Percentiles rank a stretch among this genome's conserved stretches.
phyloP scores from a whole-genome alignment of 352 stramenopile species.

The Globisporangium nagaii region DNA sequence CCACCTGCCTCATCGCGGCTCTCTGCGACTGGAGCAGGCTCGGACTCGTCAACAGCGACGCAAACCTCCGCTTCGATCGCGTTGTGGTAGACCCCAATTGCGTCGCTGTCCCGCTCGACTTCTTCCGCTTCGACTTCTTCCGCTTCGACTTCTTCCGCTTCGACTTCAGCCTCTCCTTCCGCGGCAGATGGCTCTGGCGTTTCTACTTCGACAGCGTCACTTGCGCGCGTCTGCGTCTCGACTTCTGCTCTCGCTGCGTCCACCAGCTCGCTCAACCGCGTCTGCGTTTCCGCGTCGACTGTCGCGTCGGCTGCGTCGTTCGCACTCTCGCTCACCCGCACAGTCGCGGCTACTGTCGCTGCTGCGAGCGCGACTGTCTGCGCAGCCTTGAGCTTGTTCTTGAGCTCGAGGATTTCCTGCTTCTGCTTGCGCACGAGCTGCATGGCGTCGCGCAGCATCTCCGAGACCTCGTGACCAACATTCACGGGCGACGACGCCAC shows the following conservation, averaged over 20 bases:
- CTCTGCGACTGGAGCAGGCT: background rate
- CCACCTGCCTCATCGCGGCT: background rate
- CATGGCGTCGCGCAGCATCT: conserved; percentile 70
- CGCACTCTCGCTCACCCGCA: too few relatives aligned
- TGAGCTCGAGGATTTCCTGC: conserved; percentile 61
- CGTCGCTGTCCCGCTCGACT: background rate
- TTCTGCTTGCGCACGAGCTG: conserved; percentile 61
- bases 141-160: background rate
- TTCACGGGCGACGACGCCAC: conserved; percentile 22
- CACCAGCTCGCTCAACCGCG: too few relatives aligned
- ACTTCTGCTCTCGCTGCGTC: too few relatives aligned
- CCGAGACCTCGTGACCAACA: conserved; percentile 35
- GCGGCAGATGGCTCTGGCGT: too few relatives aligned
- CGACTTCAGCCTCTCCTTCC: too few relatives aligned
- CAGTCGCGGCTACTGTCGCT: background rate
- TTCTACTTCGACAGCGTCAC: background rate
- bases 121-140: background rate
- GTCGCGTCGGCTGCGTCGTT: background rate
- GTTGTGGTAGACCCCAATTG: background rate
- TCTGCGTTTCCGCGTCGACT: conserved; percentile 1
- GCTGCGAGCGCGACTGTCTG: background rate
- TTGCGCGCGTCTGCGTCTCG: background rate
- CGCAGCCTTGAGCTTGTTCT: conserved; percentile 18
- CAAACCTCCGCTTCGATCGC: background rate
- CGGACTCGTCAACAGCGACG: background rate